Evolutionary conservation across 2,329 filamentous ascomycete genomes (phyloP), one percentile per base, ranked within the genome.

Genomic region (Calycina herbarum): DNA sequence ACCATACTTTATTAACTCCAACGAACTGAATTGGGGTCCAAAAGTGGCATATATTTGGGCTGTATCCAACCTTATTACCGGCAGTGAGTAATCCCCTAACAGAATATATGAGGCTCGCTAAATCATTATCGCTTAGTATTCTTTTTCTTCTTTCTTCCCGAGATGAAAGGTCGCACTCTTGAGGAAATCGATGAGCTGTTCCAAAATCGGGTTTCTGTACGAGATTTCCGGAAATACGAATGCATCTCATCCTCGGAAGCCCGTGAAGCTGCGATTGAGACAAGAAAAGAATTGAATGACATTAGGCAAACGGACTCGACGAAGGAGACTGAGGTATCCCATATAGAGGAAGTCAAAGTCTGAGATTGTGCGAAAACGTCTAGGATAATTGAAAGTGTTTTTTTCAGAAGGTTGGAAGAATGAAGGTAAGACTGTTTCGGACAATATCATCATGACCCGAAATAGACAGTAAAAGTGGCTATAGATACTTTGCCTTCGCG

Each of bases 1-100:
- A 3, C 65, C 65, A 1, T 66, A 66, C 29, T 66, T 66, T n/a
- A 61, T 66, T 20, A 66, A 66, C 24, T 56, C 64, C 24, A 33
- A 33, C 17, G 56, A 58, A 35, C 13, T 58, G 5, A 58, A 58
- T 27, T 33, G 27, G 29, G 56, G 56, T 10, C 27, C n/a, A 58
- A 33, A 58, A 7, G 8, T 7, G 13, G 56, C 20, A 24, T 24
- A 38, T n/a, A 17, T 60, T 6, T 42, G 38, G 35, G n/a, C 20
- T 15, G 20, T 54, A 20, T 54, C 48, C 10, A 29, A 54, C 24
- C 20, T 24, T 11, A 54, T 27, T 54, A 54, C 48, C 20, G 48
- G 20, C 20, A 13, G 48, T 54, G 11, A 24, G 48, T 15, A 27
- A 13, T 24, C 20, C 4, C 20, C 11, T 2, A 24, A 27, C 20